phyloP scores from a whole-genome alignment of 2,329 filamentous ascomycete species.

The Pseudohalonectria lignicola region DNA sequence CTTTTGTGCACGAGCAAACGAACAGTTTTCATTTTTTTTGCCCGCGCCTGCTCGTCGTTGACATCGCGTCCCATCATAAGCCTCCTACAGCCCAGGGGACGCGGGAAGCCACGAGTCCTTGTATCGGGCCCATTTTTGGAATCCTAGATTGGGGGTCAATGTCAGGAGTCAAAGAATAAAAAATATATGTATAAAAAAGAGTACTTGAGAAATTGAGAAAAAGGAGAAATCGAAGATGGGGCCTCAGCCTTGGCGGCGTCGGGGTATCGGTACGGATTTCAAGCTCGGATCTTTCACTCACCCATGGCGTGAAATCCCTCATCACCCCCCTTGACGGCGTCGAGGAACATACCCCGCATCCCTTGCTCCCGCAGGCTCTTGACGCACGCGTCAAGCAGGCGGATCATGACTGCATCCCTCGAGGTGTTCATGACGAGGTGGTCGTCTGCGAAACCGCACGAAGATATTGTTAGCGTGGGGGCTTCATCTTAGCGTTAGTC shows the following conservation, averaged over 20 bases:
- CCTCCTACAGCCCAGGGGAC: no score
- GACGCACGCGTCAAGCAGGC: conserved; percentile 41
- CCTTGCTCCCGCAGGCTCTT: conserved; percentile 32
- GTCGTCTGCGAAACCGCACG: neutral
- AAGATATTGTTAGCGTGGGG: neutral
- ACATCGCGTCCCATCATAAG: no score
- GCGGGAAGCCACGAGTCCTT: conserved; percentile 35
- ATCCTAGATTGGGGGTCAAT: conserved; percentile 26
- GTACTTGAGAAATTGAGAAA: neutral
- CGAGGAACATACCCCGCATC: conserved; percentile 43
- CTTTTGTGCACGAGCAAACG: no score
- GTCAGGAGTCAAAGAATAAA: neutral
- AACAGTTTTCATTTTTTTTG: no score
- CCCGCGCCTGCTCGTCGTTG: no score
- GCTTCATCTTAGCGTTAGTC: neutral
- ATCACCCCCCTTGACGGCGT: conserved; percentile 39
- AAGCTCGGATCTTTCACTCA: conserved; percentile 19
- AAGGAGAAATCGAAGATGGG: neutral
- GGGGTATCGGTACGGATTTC: neutral
- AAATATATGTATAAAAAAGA: neutral
- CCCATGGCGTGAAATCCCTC: conserved; percentile 40
- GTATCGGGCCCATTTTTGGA: conserved; percentile 47
- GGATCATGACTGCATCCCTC: conserved; percentile 37
- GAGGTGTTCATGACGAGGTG: conserved; percentile 11
- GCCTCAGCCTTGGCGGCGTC: neutral